Conservation (phyloP, 208 protist species). For the Trypanosoma congolense region DNA sequence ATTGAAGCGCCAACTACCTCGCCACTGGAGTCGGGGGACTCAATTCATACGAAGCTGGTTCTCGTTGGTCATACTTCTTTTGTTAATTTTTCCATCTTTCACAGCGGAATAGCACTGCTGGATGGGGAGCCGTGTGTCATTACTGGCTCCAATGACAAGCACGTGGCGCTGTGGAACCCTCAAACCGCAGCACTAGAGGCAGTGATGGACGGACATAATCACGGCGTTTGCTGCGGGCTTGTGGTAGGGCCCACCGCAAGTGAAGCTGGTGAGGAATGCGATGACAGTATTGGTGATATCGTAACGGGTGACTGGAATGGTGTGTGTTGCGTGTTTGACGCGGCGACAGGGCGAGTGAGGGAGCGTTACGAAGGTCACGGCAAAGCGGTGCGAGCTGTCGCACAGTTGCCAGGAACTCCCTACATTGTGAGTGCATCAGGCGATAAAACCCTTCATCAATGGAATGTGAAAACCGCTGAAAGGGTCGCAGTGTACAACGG, state of each 20-base stretch:
- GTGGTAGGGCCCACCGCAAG: slow-evolving; percentile 17
- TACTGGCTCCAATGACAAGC: slow-evolving; percentile 73
- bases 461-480: slow-evolving; percentile 46
- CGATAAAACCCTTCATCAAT: slow-evolving; percentile 79
- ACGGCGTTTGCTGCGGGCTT: slow-evolving; percentile 54
- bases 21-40: slow-evolving; percentile 1
- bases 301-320: slow-evolving; percentile 76
- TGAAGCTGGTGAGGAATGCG: slow-evolving; percentile 12
- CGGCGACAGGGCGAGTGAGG: slow-evolving; percentile 38
- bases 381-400: slow-evolving; percentile 59
- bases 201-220: slow-evolving; percentile 56
- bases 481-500: slow-evolving; percentile 42
- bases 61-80: slow-evolving; percentile 69
- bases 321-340: slow-evolving; percentile 57
- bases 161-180: slow-evolving; percentile 60
- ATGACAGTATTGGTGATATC: slow-evolving; percentile 33
- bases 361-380: slow-evolving; percentile 49
- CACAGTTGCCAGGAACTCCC: slow-evolving; percentile 42
- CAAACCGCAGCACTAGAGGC: slow-evolving; percentile 44
- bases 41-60: slow-evolving; percentile 5
- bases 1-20: slow-evolving; percentile 17
- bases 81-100: slow-evolving; percentile 73
- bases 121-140: slow-evolving; percentile 39
- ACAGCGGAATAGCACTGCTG: slow-evolving; percentile 34
- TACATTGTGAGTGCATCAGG: slow-evolving; percentile 59